phyloP scores from a whole-genome alignment of 2,329 filamentous ascomycete species.

The Pseudocercospora pini-densiflorae region DNA sequence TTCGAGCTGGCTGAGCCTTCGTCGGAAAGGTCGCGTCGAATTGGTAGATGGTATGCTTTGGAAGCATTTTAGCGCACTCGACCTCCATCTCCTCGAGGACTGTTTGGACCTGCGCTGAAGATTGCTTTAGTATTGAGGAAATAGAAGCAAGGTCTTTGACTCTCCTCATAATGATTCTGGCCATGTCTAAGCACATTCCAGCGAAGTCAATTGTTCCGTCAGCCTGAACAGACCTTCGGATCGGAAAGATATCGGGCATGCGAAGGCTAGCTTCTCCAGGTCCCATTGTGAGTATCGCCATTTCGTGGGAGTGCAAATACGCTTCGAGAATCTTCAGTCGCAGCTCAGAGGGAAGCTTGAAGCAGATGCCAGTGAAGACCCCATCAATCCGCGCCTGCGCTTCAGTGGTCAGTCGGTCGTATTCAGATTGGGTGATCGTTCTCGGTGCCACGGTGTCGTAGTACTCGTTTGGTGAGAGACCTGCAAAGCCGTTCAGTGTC shows the following conservation, averaged over 20 bases:
- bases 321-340: background rate
- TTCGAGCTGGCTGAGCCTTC: background rate
- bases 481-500: too few species aligned
- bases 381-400: background rate
- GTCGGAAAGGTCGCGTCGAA: background rate
- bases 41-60: background rate
- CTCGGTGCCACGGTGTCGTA: background rate
- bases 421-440: background rate
- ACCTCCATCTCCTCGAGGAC: background rate
- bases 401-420: background rate
- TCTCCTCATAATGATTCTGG: background rate
- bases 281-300: background rate
- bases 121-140: background rate
- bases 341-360: background rate
- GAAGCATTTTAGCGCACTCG: background rate
- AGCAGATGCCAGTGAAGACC: background rate
- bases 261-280: background rate
- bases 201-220: background rate
- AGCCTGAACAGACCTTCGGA: background rate
- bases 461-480: background rate
- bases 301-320: background rate
- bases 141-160: background rate
- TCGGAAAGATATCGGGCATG: background rate
- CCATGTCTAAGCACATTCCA: background rate
- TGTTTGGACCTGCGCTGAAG: background rate